Percentiles rank a stretch among this genome's conserved stretches.
Conservation (phyloP, 768 basidiomycete genomes). For the Zangia roseola region DNA sequence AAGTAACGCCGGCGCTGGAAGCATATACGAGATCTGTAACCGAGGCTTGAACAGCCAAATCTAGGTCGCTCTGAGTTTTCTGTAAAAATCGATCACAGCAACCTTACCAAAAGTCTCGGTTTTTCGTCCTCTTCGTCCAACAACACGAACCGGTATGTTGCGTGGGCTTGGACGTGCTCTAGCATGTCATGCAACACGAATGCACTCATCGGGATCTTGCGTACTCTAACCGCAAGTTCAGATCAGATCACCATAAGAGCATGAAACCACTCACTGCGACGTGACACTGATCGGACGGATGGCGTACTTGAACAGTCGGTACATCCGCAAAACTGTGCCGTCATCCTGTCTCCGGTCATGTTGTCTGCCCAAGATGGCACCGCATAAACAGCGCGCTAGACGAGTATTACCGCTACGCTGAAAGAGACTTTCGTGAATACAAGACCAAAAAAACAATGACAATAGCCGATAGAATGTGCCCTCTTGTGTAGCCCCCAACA, state of each 20-base stretch:
- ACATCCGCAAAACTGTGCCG: constrained; percentile 41
- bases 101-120: constrained; percentile 71
- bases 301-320: constrained; percentile 81
- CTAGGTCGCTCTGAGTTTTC: constrained; percentile 38
- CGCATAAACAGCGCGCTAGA: constrained; percentile 74
- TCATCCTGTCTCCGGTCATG: constrained; percentile 45
- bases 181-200: constrained; percentile 90
- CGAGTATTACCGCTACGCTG: constrained; percentile 65
- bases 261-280: constrained; percentile 52
- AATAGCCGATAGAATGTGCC: constrained; percentile 49
- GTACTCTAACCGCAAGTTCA: constrained; percentile 26
- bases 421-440: constrained; percentile 13
- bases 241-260: neutral
- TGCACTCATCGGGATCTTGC: constrained; percentile 68
- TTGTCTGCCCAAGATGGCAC: constrained; percentile 75
- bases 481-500: constrained; percentile 89
- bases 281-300: constrained; percentile 65
- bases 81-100: no score
- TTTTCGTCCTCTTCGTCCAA: constrained; percentile 84
- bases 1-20: constrained; percentile 51
- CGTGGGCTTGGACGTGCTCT: constrained; percentile 89
- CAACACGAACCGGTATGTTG: constrained; percentile 88
- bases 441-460: constrained; percentile 12
- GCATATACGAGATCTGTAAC: constrained; percentile 74
- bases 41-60: constrained; percentile 95